Evolutionary conservation across 176 grass and related monocot species (phyloP).

Genomic region (Poa annua): DNA sequence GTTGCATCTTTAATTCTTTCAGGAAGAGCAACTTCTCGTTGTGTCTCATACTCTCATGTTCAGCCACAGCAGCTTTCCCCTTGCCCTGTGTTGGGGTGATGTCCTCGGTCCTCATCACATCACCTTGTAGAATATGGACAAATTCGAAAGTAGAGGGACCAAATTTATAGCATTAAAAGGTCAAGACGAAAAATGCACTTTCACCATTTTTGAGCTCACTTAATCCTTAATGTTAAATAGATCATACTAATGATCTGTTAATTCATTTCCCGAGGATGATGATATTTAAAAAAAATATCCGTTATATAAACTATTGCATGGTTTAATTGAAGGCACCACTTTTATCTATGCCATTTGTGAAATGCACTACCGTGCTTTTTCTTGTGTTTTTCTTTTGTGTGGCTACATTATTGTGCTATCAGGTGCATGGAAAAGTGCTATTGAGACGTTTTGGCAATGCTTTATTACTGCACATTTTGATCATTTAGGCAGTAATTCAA

Average conservation of each 20-base stretch:
- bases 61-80: background rate
- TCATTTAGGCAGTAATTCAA: background rate
- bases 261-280: background rate
- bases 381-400: too few species aligned
- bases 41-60: conserved; percentile 12
- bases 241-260: background rate
- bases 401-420: background rate
- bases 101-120: background rate
- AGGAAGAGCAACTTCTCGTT: background rate
- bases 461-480: conserved; percentile 14
- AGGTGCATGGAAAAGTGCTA: conserved; percentile 3
- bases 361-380: conserved; percentile 2
- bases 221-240: background rate
- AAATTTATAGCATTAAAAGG: background rate
- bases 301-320: background rate
- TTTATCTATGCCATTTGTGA: background rate
- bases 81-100: background rate
- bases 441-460: background rate
- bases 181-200: conserved; percentile 1
- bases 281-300: background rate
- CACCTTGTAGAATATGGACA: background rate
- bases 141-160: background rate
- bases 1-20: background rate
- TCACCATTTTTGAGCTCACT: conserved; percentile 9
- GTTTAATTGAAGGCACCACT: background rate